Percentiles rank a stretch among this genome's conserved stretches.
Evolutionary conservation across 805 yeast species (phyloP).

Genomic region (Saturnispora serradocipensis): DNA sequence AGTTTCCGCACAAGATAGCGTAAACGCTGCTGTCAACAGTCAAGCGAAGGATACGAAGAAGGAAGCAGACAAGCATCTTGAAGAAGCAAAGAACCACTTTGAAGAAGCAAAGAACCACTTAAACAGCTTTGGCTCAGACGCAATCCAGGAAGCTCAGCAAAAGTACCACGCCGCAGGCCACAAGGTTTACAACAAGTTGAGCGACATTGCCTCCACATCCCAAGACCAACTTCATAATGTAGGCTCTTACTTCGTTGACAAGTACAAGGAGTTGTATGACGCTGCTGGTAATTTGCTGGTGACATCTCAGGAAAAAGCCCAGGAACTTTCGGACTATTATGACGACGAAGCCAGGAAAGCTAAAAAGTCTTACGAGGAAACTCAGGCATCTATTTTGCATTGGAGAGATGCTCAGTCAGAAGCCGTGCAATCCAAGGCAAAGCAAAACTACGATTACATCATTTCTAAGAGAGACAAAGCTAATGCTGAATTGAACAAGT

Average conservation of each 20-base stretch:
- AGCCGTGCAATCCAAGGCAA: conserved; percentile 23
- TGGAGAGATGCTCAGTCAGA: conserved; percentile 25
- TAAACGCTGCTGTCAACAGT: conserved; percentile 18
- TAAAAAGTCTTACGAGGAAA: conserved; percentile 20
- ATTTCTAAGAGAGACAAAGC: conserved; percentile 19
- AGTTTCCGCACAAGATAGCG: conserved; percentile 27
- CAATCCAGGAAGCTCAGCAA: conserved; percentile 2
- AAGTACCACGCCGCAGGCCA: conserved; percentile 3
- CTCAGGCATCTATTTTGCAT: conserved; percentile 22
- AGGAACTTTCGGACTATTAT: neutral
- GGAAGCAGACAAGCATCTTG: conserved; percentile 7
- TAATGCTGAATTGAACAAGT: conserved; percentile 11
- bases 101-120: conserved; percentile 11
- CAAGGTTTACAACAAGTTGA: conserved; percentile 4
- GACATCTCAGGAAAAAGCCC: conserved; percentile 10
- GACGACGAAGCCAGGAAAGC: conserved; percentile 12
- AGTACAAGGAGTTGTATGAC: conserved; percentile 9
- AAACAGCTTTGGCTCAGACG: conserved; percentile 5
- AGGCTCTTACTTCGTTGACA: conserved; percentile 3
- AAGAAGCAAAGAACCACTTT: conserved; percentile 27
- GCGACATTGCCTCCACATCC: conserved; percentile 2
- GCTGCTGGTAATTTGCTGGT: conserved; percentile 12
- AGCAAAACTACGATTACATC: conserved; percentile 17
- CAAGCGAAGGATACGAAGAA: neutral
- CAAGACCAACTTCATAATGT: neutral